phyloP scores from a whole-genome alignment of 257 asterid genomes.

The Datura wrightii region DNA sequence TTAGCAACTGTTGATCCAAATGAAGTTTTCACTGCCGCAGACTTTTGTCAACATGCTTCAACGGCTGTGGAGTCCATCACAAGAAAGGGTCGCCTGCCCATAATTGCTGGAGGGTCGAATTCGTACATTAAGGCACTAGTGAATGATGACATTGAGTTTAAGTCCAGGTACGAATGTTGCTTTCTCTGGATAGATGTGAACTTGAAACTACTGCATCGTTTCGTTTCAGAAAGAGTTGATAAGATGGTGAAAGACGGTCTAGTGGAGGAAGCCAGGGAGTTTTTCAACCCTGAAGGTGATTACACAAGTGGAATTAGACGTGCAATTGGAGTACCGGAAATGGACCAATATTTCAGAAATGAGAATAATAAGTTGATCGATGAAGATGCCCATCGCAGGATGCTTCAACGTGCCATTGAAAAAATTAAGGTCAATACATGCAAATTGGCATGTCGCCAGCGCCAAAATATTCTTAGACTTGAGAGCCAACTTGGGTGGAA shows the following conservation, averaged over 20 bases:
- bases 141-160: slow-evolving; percentile 50
- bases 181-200: slow-evolving; percentile 76
- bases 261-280: slow-evolving; percentile 62
- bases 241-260: slow-evolving; percentile 67
- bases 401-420: slow-evolving; percentile 51
- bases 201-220: slow-evolving; percentile 48
- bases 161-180: slow-evolving; percentile 56
- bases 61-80: slow-evolving; percentile 50
- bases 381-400: slow-evolving; percentile 28
- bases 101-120: slow-evolving; percentile 88
- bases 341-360: slow-evolving; percentile 56
- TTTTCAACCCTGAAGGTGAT: slow-evolving; percentile 56
- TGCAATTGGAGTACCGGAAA: slow-evolving; percentile 81
- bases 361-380: slow-evolving; percentile 23
- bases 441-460: slow-evolving; percentile 56
- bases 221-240: slow-evolving; percentile 69
- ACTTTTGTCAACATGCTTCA: slow-evolving; percentile 64
- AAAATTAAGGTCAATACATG: slow-evolving; percentile 66
- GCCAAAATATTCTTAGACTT: slow-evolving; percentile 59
- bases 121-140: slow-evolving; percentile 69
- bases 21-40: slow-evolving; percentile 57
- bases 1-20: slow-evolving; percentile 58
- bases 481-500: slow-evolving; percentile 52
- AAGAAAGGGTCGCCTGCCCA: slow-evolving; percentile 56
- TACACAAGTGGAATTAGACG: slow-evolving; percentile 65